Evolutionary conservation across 2,329 filamentous ascomycete species (phyloP).

Genomic region (Sphaceloma murrayae): DNA sequence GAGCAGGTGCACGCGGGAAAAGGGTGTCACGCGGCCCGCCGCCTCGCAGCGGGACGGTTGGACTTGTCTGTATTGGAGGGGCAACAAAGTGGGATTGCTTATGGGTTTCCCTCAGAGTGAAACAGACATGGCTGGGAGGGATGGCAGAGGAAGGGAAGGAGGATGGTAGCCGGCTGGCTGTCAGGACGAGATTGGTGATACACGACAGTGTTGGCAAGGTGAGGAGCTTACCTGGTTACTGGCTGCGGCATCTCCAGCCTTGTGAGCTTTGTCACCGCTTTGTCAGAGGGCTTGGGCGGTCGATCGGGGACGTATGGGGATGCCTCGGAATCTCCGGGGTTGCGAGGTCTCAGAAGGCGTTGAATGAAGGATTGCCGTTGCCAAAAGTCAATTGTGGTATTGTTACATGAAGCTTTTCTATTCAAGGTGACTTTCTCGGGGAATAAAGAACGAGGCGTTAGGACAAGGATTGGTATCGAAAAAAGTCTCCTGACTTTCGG

Average conservation of each 20-base stretch:
- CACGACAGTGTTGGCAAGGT: background rate
- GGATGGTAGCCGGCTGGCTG: background rate
- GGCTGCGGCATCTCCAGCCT: background rate
- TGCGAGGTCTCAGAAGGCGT: no score
- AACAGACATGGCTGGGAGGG: conserved; percentile 11
- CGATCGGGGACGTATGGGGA: no score
- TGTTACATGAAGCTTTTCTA: no score
- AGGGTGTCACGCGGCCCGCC: conserved; percentile 4
- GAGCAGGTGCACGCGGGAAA: conserved; percentile 6
- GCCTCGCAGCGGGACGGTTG: background rate
- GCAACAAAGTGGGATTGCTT: background rate
- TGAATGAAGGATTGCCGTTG: no score
- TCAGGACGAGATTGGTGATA: conserved; percentile 15
- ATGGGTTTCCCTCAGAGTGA: conserved; percentile 11
- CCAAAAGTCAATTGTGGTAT: no score
- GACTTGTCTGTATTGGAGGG: conserved; percentile 6
- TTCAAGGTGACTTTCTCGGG: conserved; percentile 1
- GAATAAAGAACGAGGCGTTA: background rate
- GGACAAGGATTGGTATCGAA: conserved; percentile 3
- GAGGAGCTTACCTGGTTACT: background rate
- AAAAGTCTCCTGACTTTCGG: conserved; percentile 9
- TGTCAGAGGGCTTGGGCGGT: background rate
- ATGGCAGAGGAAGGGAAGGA: no score
- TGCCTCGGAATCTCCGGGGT: no score
- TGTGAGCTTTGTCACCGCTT: conserved; percentile 5